Evolutionary conservation across 2,329 filamentous ascomycete genomes (phyloP).

Genomic region (Monosporascus sp.): DNA sequence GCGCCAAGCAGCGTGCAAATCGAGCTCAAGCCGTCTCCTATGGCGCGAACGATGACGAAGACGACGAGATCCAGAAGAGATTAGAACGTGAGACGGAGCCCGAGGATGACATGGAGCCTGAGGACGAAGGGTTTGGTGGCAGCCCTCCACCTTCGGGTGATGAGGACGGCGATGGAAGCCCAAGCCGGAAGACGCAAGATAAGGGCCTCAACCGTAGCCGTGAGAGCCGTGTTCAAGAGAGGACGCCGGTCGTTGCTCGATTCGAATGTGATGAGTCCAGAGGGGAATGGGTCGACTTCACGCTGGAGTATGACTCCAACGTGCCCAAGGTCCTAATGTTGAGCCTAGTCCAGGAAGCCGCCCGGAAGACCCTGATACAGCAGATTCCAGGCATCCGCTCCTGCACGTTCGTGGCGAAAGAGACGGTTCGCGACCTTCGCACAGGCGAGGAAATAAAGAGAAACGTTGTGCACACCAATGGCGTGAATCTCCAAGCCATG

Average conservation of each 20-base stretch:
- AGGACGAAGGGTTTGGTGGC: conserved; percentile 48
- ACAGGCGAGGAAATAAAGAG: conserved; percentile 46
- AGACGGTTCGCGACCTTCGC: conserved; percentile 42
- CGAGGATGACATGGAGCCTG: conserved; percentile 54
- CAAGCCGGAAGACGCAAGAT: conserved; percentile 20
- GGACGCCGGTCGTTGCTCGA: conserved; percentile 60
- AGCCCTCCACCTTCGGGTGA: conserved; percentile 37
- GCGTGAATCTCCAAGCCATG: conserved; percentile 87
- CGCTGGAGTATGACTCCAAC: conserved; percentile 72
- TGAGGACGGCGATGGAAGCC: conserved; percentile 35
- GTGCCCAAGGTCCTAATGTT: conserved; percentile 92
- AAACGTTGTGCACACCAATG: conserved; percentile 67
- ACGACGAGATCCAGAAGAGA: conserved; percentile 65
- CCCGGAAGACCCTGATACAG: conserved; percentile 76
- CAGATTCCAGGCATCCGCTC: conserved; percentile 72
- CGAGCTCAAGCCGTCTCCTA: conserved; percentile 80
- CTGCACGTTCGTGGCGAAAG: conserved; percentile 61
- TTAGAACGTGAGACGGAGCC: conserved; percentile 53
- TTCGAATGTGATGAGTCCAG: conserved; percentile 75
- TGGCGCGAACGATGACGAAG: conserved; percentile 87
- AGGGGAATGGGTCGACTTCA: conserved; percentile 73
- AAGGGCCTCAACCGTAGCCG: conserved; percentile 38
- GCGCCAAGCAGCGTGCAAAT: conserved; percentile 69
- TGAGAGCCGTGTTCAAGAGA: conserved; percentile 58
- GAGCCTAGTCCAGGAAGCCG: conserved; percentile 77